These are phyloP conservation scores for Diaporthe ilicicola DNA, from an alignment of 2,329 filamentous ascomycete species.

Conservation along the genomic window DNA sequence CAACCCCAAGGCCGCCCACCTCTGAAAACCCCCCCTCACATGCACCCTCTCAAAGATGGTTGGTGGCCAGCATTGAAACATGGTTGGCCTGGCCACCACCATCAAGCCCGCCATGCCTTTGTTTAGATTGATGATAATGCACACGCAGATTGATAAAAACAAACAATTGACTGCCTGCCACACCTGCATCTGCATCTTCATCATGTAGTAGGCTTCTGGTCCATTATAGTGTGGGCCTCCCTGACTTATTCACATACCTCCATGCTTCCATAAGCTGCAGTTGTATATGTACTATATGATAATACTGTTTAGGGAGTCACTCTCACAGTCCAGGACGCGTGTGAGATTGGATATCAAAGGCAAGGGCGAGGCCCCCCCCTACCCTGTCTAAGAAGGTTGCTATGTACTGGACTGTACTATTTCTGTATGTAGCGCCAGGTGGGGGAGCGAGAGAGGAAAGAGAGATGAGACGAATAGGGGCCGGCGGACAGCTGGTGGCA, in stretches of 20 bases:
- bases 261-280: too few relatives aligned
- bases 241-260: too few relatives aligned
- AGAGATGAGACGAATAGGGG: slow-evolving; percentile 4
- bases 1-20: neutral
- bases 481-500: neutral
- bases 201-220: neutral
- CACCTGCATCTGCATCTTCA: neutral
- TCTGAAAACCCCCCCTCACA: too few relatives aligned
- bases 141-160: neutral
- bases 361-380: too few relatives aligned
- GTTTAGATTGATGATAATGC: slow-evolving; percentile 14
- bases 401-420: neutral
- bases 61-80: slow-evolving; percentile 12
- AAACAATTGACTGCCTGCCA: neutral
- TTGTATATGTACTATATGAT: too few relatives aligned
- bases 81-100: slow-evolving; percentile 24
- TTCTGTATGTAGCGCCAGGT: neutral
- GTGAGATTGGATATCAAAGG: too few relatives aligned
- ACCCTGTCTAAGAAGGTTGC: too few relatives aligned
- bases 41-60: neutral
- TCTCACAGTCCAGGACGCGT: too few relatives aligned
- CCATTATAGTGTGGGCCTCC: too few relatives aligned
- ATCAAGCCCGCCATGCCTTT: neutral
- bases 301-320: too few relatives aligned
- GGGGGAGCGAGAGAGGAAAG: neutral